phyloP scores from a whole-genome alignment of 2,329 filamentous ascomycete genomes.

The Aspergillus candidus region DNA sequence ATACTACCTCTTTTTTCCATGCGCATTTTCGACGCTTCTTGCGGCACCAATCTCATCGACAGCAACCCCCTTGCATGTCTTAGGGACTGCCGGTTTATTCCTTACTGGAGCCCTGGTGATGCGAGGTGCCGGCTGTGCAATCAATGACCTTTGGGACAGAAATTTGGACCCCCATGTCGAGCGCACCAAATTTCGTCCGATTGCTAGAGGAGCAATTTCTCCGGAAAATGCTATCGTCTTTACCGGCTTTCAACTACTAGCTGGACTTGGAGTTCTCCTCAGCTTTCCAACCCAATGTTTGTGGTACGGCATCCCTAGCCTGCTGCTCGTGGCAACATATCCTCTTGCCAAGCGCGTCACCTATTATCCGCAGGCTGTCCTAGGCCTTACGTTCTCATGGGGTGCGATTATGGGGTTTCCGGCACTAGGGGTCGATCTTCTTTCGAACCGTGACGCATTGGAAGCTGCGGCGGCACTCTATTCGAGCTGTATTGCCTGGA shows the following conservation, averaged over 20 bases:
- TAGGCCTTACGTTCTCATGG: slow-evolving; percentile 49
- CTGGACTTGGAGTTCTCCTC: slow-evolving; percentile 38
- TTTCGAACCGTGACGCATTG: slow-evolving; percentile 33
- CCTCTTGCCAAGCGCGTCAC: slow-evolving; percentile 50
- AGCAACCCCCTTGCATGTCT: slow-evolving; percentile 28
- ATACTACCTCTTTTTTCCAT: slow-evolving; percentile 50
- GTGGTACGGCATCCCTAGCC: slow-evolving; percentile 39
- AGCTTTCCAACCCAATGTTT: slow-evolving; percentile 39
- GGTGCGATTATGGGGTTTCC: slow-evolving; percentile 46
- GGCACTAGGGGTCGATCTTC: slow-evolving; percentile 41
- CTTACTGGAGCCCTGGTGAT: slow-evolving; percentile 44
- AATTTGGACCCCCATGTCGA: slow-evolving; percentile 49
- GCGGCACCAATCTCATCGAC: slow-evolving; percentile 36
- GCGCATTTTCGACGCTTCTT: slow-evolving; percentile 43
- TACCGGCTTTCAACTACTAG: slow-evolving; percentile 38
- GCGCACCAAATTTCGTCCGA: slow-evolving; percentile 47
- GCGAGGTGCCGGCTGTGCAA: slow-evolving; percentile 48
- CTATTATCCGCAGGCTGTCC: slow-evolving; percentile 48
- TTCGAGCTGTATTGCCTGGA: slow-evolving; percentile 45
- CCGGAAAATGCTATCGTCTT: slow-evolving; percentile 40
- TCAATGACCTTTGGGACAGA: slow-evolving; percentile 53
- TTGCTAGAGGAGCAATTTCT: slow-evolving; percentile 47
- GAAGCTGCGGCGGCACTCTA: slow-evolving; percentile 39
- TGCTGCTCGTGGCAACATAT: slow-evolving; percentile 43
- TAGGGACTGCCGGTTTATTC: slow-evolving; percentile 35